These are phyloP conservation scores for Aurifilum marmelostoma DNA, from an alignment of 2,329 filamentous ascomycete genomes.

Conservation along the genomic window DNA sequence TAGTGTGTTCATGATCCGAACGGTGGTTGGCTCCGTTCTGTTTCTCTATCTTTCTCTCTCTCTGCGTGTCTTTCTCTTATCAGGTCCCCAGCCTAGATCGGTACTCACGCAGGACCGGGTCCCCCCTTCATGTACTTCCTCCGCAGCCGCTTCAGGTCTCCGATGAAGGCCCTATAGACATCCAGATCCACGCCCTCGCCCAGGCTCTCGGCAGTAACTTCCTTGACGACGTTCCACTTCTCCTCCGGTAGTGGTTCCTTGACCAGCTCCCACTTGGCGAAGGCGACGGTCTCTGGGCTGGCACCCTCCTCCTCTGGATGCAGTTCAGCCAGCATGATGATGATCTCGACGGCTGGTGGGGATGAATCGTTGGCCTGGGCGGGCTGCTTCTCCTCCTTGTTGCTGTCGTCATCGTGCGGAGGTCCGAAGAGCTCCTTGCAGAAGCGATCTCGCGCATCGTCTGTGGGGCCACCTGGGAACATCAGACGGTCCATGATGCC, in stretches of 20 bases:
- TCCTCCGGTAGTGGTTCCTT: conserved; percentile 32
- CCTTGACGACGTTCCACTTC: conserved; percentile 33
- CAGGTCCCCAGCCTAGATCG: too few species aligned
- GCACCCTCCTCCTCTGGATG: conserved; percentile 22
- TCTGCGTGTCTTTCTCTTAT: neutral
- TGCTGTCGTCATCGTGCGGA: neutral
- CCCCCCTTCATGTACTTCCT: conserved; percentile 32
- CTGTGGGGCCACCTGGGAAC: conserved; percentile 32
- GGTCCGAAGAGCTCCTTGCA: conserved; percentile 27
- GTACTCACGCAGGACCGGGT: conserved; percentile 35
- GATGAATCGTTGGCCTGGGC: neutral
- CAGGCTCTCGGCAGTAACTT: conserved; percentile 30
- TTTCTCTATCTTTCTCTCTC: too few species aligned
- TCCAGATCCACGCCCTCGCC: conserved; percentile 32
- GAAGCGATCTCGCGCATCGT: conserved; percentile 29
- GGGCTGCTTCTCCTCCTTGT: neutral
- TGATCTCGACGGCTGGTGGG: neutral
- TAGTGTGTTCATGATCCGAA: too few species aligned
- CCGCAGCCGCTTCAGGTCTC: conserved; percentile 31
- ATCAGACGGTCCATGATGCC: conserved; percentile 35
- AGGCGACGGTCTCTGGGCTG: conserved; percentile 37
- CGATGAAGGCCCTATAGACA: conserved; percentile 35
- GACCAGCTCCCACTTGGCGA: conserved; percentile 35
- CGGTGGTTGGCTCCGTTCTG: too few species aligned
- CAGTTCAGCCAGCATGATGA: conserved; percentile 36